phyloP scores from a whole-genome alignment of 352 stramenopile species.

The Globisporangium alternatum region DNA sequence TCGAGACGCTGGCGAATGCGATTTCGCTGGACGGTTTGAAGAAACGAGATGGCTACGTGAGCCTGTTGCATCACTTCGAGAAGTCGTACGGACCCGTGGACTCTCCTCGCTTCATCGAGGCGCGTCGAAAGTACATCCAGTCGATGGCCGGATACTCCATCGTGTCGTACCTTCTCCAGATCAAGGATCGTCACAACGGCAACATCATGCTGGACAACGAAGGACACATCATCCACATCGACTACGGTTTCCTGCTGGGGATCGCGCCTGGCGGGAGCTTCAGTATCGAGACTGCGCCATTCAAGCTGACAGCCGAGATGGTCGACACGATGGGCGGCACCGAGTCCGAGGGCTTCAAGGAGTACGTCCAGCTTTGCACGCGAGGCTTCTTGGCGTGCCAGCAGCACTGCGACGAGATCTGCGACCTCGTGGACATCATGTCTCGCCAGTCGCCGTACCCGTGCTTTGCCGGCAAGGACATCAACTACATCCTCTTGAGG shows the following conservation, averaged over 20 bases:
- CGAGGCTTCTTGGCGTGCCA: slow-evolving; percentile 97
- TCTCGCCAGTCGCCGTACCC: slow-evolving; percentile 94
- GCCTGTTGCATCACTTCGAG: slow-evolving; percentile 94
- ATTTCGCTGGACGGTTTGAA: slow-evolving; percentile 98
- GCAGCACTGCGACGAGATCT: slow-evolving; percentile 93
- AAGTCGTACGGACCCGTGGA: slow-evolving; percentile 91
- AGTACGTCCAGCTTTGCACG: slow-evolving; percentile 97
- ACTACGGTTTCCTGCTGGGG: slow-evolving; percentile 99
- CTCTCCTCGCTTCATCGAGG: slow-evolving; percentile 87
- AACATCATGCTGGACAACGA: slow-evolving; percentile 99
- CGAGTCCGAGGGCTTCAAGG: slow-evolving; percentile 90
- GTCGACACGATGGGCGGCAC: slow-evolving; percentile 96
- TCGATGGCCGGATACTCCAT: slow-evolving; percentile 98
- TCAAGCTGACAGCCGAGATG: slow-evolving; percentile 99
- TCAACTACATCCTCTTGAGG: slow-evolving; percentile 82
- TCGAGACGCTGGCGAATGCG: slow-evolving; percentile 96
- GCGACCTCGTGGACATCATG: slow-evolving; percentile 97
- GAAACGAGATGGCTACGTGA: slow-evolving; percentile 94
- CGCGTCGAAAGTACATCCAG: slow-evolving; percentile 95
- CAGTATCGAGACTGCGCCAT: slow-evolving; percentile 98
- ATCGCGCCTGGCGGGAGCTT: slow-evolving; percentile 98
- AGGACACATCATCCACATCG: slow-evolving; percentile 99
- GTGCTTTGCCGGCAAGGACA: slow-evolving; percentile 91
- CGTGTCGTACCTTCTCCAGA: slow-evolving; percentile 97
- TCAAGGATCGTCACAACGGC: slow-evolving; percentile 99